Evolutionary conservation across 1,284 basidiomycete genomes (phyloP).

Genomic region (Stygiomarasmius scandens): DNA sequence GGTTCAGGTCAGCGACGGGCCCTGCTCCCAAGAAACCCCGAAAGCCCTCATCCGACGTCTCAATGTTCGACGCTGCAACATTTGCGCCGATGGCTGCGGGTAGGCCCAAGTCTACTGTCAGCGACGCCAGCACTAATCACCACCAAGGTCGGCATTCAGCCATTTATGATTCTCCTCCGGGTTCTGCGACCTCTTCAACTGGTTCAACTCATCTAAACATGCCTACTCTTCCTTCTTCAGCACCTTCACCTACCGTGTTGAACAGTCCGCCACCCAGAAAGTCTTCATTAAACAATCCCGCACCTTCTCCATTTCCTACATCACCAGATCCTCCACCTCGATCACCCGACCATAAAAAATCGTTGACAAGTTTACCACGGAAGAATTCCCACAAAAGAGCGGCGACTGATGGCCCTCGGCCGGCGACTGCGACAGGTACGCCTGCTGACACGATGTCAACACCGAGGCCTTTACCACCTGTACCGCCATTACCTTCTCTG

Average conservation of each 20-base stretch:
- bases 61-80: conserved; percentile 1
- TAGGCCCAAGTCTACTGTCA: conserved; percentile 21
- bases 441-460: neutral
- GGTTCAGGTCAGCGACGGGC: conserved; percentile 22
- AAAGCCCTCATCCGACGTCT: conserved; percentile 14
- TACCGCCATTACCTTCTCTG: conserved; percentile 19
- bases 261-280: conserved; percentile 11
- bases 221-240: conserved; percentile 19
- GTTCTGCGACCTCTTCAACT: conserved; percentile 35
- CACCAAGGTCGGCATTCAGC: conserved; percentile 20
- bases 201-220: conserved; percentile 25
- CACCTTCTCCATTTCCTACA: conserved; percentile 12
- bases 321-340: conserved; percentile 2
- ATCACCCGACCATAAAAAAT: conserved; percentile 24
- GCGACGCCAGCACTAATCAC: conserved; percentile 10
- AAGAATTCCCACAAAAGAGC: conserved; percentile 5
- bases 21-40: conserved; percentile 24
- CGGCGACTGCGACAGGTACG: conserved; percentile 17
- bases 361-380: conserved; percentile 16
- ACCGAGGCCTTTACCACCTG: conserved; percentile 20
- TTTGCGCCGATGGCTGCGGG: neutral
- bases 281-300: conserved; percentile 13
- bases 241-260: conserved; percentile 10
- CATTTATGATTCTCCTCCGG: conserved; percentile 32
- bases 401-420: conserved; percentile 9